Evolutionary conservation across 163 green algal species (phyloP), one percentile per base, ranked within the genome.

Genomic region (Chloroidium sp.): DNA sequence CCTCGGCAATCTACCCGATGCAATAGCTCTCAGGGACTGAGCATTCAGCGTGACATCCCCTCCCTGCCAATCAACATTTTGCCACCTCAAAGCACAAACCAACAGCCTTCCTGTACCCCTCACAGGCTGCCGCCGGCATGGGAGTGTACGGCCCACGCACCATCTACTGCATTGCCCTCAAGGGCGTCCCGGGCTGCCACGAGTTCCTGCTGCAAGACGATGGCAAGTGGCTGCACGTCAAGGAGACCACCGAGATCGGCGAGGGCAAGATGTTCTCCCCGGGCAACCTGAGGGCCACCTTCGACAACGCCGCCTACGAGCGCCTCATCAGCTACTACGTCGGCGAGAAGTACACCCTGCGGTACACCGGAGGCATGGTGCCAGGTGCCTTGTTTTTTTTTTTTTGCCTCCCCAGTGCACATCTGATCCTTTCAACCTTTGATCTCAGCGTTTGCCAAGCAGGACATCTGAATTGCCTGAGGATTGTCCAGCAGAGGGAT

Each of bases 171-270:
- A 90, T 98, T 78, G 94, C 94, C 10, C 85, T 98, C 68, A 93
- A 94, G 84, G 94, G 92, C 87, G 90, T 82, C 84, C 94, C 94
- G 76, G 94, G 93, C 84, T 93, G 85, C 85, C 93, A 97, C 86
- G 94, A 98, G 93, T 98, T 98, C 91, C 88, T 98, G 88, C 91
- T 98, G 4, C 92, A 97, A 89, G 94, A 97, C 83, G 94, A 98
- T 80, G 95, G 88, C 85, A 92, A 92, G 91, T 99, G 95, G 95
- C 80, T 98, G 69, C 95, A 98, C 85, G 95, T 98, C 4, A 98
- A 99, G 92, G 95, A 98, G 90, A 99, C 95, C 67, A 93, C 88
- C 57, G 85, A 92, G 80, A 98, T 98, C 79, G 91, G 90, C 74
- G 94, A 97, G 91, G 94, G 94, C 88, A 98, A 98, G 91, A 90